These are phyloP conservation scores for Forsythia suspensa DNA, from an alignment of 257 asterid genomes.

Conservation along the genomic window DNA sequence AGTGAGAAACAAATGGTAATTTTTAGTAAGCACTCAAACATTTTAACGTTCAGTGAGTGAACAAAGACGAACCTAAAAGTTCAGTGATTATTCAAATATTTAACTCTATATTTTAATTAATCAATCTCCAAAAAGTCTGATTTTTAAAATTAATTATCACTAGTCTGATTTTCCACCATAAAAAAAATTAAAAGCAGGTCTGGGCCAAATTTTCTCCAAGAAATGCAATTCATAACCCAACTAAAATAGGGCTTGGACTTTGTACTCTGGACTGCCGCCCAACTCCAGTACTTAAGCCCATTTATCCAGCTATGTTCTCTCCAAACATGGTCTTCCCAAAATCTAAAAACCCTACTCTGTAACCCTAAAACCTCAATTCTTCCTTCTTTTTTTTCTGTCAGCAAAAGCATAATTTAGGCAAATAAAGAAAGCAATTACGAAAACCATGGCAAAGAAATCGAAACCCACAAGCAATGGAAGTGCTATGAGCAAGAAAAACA, in stretches of 20 bases:
- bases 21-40: no score
- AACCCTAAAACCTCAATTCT: neutral
- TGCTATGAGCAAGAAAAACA: conserved; percentile 52
- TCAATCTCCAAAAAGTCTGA: no score
- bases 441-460: conserved; percentile 59
- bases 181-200: no score
- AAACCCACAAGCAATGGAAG: conserved; percentile 23
- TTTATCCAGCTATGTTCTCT: neutral
- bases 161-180: no score
- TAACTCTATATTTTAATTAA: no score
- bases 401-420: neutral
- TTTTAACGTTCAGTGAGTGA: no score
- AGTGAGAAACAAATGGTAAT: no score
- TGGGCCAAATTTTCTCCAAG: no score
- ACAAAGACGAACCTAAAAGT: no score
- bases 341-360: neutral
- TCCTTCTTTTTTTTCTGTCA: neutral
- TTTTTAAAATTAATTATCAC: no score
- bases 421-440: neutral
- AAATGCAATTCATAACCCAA: neutral
- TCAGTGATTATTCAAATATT: no score
- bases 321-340: neutral
- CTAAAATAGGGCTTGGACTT: neutral
- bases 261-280: neutral
- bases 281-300: neutral